Evolutionary conservation across 108 stramenopile genomes (phyloP), one percentile per base, ranked within the genome.

Genomic region (Skeletonema menzelii): DNA sequence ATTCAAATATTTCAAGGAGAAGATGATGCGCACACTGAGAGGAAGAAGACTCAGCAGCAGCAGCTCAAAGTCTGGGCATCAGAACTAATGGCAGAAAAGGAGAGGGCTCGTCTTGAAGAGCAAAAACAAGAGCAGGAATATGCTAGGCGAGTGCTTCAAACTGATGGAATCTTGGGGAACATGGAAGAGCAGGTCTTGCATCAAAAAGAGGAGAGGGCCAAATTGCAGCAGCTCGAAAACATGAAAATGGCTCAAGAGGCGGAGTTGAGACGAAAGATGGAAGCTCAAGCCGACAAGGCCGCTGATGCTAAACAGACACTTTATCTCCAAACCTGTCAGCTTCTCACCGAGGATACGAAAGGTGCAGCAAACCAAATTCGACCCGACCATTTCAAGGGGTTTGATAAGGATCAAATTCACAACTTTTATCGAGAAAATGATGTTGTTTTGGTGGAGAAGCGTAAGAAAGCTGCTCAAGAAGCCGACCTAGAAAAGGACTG

Each of bases 341-440:
- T 80, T 27, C 67, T 80, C 11, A 80, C 71, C 0, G 79, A 80
- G 55, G 56, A 80, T 20, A 63, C 53, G 31, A 30, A 5, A 17
- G 59, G 63, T n/a, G 59, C 60, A 47, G 60, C 35, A 26, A 72
- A 72, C 68, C 66, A 47, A 26, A 72, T 56, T 17, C 60, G 79
- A 35, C 71, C 67, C 10, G 79, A 80, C 47, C 79, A 80, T 47
- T 80, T 80, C 67, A 80, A 80, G 49, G 79, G 79, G 1, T 80
- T 69, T 59, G 28, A 37, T 4, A 73, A 69, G 63, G 67, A 80
- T 20, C 24, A 56, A 26, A 55, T 80, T 30, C 56, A 44, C 6
- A 62, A 68, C 1, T 42, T 80, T 8, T 80, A 80, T 46, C 12
- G 35, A 64, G 79, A 73, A 13, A 80, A 80, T 56, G 79, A 80